Base-by-base conservation (phyloP, 495 filamentous ascomycete species). In the Penicillium waksmanii region DNA sequence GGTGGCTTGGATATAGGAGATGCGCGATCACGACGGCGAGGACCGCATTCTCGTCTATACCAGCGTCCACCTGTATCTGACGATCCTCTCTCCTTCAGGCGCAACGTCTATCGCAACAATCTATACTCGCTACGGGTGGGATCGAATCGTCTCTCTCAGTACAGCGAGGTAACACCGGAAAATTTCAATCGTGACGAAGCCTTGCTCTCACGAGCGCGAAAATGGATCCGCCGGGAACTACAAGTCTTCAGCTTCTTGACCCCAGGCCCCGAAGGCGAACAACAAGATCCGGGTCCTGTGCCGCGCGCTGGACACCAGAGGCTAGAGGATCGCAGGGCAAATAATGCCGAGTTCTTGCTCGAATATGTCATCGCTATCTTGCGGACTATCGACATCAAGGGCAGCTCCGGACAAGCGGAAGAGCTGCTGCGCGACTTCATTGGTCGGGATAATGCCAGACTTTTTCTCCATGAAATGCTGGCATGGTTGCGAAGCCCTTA, bases 341-440 rank as follows among this genome's bases (percentile, higher is more conserved):
- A 88, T 62, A 96, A 94, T 70, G 87, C 90, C 12, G 94, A 96
- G 66, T 98, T 96, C 57, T 69, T 98, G 23, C 85, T 97, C 19
- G 92, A 95, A 63, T 97, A 96, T 65, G 84, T 96, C 55, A 74
- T 97, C 48, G 90, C 90, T 34, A 93, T 98, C 47, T 76, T 98
- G 40, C 96, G 92, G 64, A 92, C 89, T 0, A 87, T 96, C 18
- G 94, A 98, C 69, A 82, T 95, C n/a, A 93, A 93, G 66, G 90
- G 87, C 9, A 89, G 89, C 66, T 83, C 83, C 12, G 92, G 93
- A 5, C 89, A 94, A 58, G 92, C 95, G 0, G 92, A 96, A 69
- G 89, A 92, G 35, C 86, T 97, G 77, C 71, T 97, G n/a, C 75
- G 86, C 15, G 94, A 96, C 38, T 96, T 93, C 61, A 67, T 98